Percentiles rank a stretch among this genome's conserved stretches.
Evolutionary conservation across 805 yeast species (phyloP).

Genomic region (Wickerhamiella galacta): DNA sequence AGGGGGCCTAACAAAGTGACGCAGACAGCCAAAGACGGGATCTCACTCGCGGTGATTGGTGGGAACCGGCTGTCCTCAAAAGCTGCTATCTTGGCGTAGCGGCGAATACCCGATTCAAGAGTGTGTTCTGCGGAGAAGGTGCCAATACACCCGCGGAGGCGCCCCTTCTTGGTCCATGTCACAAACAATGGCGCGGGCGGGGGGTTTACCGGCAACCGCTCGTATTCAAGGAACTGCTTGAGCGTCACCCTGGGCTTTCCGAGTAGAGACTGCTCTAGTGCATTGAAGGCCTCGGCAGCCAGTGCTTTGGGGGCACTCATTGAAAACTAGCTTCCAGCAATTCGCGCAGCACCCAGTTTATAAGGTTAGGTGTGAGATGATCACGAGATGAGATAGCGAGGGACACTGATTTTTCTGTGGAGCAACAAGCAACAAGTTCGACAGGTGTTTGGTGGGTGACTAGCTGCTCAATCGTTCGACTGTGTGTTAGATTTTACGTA

Average conservation of each 20-base stretch:
- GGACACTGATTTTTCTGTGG: too few relatives aligned
- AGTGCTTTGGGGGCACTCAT: background rate
- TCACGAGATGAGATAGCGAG: too few relatives aligned
- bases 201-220: constrained; percentile 11
- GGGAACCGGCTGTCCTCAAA: constrained; percentile 62
- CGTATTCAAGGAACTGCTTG: constrained; percentile 2
- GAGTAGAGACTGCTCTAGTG: constrained; percentile 6
- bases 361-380: too few relatives aligned
- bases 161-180: constrained; percentile 47
- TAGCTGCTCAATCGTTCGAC: too few relatives aligned
- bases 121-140: constrained; percentile 43
- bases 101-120: constrained; percentile 39
- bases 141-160: constrained; percentile 84
- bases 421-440: too few relatives aligned
- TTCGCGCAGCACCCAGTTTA: too few relatives aligned
- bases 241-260: background rate
- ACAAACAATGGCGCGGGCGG: constrained; percentile 67
- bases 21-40: constrained; percentile 34
- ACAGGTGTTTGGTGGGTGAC: too few relatives aligned
- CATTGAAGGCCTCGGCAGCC: constrained; percentile 9
- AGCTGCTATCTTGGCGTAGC: constrained; percentile 54
- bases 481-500: too few relatives aligned
- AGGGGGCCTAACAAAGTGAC: constrained; percentile 53
- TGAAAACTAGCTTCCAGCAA: too few relatives aligned
- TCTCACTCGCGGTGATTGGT: constrained; percentile 42